phyloP scores from a whole-genome alignment of 2,329 filamentous ascomycete genomes.

The Ophiosphaerella korrae region DNA sequence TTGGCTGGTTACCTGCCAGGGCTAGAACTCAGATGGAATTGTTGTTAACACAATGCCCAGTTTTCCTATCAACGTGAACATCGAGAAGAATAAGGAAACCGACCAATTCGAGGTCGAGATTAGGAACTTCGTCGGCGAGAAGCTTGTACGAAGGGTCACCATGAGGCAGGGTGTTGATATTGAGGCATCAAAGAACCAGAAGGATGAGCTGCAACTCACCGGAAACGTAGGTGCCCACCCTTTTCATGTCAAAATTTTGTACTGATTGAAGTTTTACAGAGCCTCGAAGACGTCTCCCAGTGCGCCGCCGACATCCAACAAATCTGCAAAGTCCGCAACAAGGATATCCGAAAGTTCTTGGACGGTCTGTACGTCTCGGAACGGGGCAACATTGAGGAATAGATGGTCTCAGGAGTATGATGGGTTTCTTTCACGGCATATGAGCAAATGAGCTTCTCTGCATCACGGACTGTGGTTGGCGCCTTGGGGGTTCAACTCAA shows the following conservation, averaged over 20 bases:
- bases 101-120: conserved; percentile 93
- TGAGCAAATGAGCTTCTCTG: conserved; percentile 49
- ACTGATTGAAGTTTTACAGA: conserved; percentile 48
- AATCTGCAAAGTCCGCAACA: conserved; percentile 99
- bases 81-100: conserved; percentile 94
- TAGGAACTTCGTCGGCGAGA: conserved; percentile 81
- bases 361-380: conserved; percentile 99
- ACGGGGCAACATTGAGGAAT: conserved; percentile 89
- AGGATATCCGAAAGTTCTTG: conserved; percentile 99
- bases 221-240: conserved; percentile 67
- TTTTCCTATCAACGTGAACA: conserved; percentile 99
- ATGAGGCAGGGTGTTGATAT: conserved; percentile 93
- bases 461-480: conserved; percentile 46
- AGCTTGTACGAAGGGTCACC: conserved; percentile 90
- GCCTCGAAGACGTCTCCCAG: conserved; percentile 95
- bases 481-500: conserved; percentile 46
- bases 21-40: background rate
- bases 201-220: conserved; percentile 93
- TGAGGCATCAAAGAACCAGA: conserved; percentile 86
- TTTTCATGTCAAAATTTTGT: background rate
- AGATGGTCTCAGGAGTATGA: conserved; percentile 36
- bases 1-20: background rate
- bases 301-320: conserved; percentile 99
- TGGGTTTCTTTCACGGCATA: conserved; percentile 49
- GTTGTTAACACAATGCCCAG: conserved; percentile 24